A percentile compares a stretch with the other conserved stretches of the same genome.
phyloP scores from a whole-genome alignment of 2,329 filamentous ascomycete genomes.

The Fusarium buxicola region DNA sequence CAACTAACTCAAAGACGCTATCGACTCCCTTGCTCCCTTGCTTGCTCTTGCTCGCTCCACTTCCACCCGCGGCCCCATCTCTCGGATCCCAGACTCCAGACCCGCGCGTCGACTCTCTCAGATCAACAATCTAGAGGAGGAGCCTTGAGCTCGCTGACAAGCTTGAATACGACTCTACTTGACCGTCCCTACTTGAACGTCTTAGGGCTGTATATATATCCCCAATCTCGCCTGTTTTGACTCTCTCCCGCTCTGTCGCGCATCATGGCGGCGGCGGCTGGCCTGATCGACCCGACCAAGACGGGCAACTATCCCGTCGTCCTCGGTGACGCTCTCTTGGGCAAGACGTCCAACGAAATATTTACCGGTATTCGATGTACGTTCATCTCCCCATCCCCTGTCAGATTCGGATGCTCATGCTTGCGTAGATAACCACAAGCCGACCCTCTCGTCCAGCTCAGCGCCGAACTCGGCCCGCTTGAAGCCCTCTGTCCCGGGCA shows the following conservation, averaged over 20 bases:
- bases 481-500: constrained; percentile 61
- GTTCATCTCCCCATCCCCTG: constrained; percentile 36
- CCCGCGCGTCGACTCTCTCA: constrained; percentile 14
- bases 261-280: constrained; percentile 45
- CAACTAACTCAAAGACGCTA: too few relatives aligned
- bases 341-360: constrained; percentile 66
- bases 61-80: constrained; percentile 23
- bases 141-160: not conserved
- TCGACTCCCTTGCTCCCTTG: constrained; percentile 12
- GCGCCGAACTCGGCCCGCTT: constrained; percentile 62
- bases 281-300: constrained; percentile 69
- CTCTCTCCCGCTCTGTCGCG: constrained; percentile 3
- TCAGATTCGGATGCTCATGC: constrained; percentile 10
- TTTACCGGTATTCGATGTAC: constrained; percentile 72
- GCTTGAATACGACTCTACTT: not conserved
- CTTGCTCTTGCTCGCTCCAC: constrained; percentile 27
- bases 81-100: constrained; percentile 30
- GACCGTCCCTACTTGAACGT: not conserved
- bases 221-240: not conserved
- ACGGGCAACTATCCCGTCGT: constrained; percentile 72
- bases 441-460: constrained; percentile 61
- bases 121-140: constrained; percentile 10
- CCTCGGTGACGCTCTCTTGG: constrained; percentile 70
- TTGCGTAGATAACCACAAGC: constrained; percentile 70
- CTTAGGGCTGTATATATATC: not conserved